Evolutionary conservation across 768 basidiomycete species (phyloP).

Genomic region (Suillus hirtellus): DNA sequence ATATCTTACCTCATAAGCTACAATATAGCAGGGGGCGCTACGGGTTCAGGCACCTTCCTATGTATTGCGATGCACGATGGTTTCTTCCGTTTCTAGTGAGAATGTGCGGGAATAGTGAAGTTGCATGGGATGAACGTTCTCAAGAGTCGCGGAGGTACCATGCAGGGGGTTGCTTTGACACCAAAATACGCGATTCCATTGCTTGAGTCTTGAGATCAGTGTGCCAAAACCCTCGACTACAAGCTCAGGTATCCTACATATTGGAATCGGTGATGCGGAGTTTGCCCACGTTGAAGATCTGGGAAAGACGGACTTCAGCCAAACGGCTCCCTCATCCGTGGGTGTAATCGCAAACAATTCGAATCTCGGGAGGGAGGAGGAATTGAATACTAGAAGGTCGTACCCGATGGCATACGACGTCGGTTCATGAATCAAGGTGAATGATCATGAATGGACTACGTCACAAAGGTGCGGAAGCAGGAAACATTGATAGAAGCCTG

Average conservation of each 20-base stretch:
- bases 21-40: not conserved
- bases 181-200: not conserved
- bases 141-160: not conserved
- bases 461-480: not conserved
- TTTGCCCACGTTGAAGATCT: constrained; percentile 5
- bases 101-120: not conserved
- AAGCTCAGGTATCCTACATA: not conserved
- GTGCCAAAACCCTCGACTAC: not conserved
- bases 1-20: not conserved
- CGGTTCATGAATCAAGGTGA: no score
- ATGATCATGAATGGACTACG: not conserved
- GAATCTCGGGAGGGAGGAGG: not conserved
- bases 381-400: not conserved
- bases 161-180: not conserved
- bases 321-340: constrained; percentile 10
- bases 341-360: constrained; percentile 7
- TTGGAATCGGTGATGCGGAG: not conserved
- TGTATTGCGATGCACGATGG: not conserved
- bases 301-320: constrained; percentile 6
- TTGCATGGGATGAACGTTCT: not conserved
- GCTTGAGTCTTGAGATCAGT: not conserved
- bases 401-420: no score
- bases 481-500: not conserved
- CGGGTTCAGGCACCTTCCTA: not conserved
- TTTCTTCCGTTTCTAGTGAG: not conserved